phyloP scores from a whole-genome alignment of 305 asterid genomes.

The Fraxinus ornus region DNA sequence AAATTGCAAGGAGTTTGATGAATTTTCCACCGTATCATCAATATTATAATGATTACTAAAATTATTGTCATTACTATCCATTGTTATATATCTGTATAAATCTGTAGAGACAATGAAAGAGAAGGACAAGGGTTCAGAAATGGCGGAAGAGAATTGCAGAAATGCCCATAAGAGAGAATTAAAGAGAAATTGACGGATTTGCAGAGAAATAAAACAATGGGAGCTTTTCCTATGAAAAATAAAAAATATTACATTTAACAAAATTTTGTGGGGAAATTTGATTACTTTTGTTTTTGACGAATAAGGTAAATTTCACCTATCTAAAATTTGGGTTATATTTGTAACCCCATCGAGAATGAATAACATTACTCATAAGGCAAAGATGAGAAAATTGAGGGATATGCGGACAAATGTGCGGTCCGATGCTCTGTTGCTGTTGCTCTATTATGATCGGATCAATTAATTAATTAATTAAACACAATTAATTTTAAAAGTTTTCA shows the following conservation, averaged over 20 bases:
- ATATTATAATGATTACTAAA: slow-evolving; percentile 35
- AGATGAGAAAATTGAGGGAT: slow-evolving; percentile 3
- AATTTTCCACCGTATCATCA: slow-evolving; percentile 42
- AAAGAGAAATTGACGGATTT: slow-evolving; percentile 56
- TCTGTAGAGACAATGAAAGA: slow-evolving; percentile 32
- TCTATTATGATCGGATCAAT: slow-evolving; percentile 23
- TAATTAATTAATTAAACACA: not conserved
- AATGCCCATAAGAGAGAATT: slow-evolving; percentile 29
- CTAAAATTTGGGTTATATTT: no score
- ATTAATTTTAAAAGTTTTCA: not conserved
- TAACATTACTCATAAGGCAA: no score
- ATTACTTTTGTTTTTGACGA: not conserved
- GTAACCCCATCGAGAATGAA: no score
- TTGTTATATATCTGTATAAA: slow-evolving; percentile 21
- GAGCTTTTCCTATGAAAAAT: slow-evolving; percentile 34
- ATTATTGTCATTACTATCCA: slow-evolving; percentile 39
- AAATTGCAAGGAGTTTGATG: slow-evolving; percentile 35
- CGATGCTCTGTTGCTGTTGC: slow-evolving; percentile 17
- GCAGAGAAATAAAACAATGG: slow-evolving; percentile 39
- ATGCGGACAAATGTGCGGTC: slow-evolving; percentile 17
- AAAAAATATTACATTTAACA: not conserved
- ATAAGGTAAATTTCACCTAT: no score
- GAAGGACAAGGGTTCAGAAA: slow-evolving; percentile 56
- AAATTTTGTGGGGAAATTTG: no score
- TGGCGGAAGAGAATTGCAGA: slow-evolving; percentile 72